Conservation (phyloP, 2,329 filamentous ascomycete genomes). For the Beauveria varroae region DNA sequence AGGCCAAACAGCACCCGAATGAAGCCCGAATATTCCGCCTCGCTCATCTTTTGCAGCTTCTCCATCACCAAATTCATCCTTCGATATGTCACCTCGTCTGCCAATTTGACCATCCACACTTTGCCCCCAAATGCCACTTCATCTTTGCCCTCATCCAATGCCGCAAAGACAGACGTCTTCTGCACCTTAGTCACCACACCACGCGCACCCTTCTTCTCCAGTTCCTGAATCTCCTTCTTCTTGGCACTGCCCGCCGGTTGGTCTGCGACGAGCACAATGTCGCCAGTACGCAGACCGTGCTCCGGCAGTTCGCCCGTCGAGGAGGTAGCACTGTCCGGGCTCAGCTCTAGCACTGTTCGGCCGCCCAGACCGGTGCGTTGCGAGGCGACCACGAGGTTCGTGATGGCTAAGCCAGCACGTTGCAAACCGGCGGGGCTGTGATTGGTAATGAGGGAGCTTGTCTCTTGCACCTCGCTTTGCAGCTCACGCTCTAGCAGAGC, state of each 20-base stretch:
- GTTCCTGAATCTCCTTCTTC: slow-evolving; percentile 63
- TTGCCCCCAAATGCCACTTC: slow-evolving; percentile 36
- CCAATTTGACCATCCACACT: slow-evolving; percentile 60
- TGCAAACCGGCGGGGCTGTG: slow-evolving; percentile 63
- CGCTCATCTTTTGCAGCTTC: slow-evolving; percentile 48
- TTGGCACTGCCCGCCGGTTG: slow-evolving; percentile 65
- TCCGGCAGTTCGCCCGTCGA: slow-evolving; percentile 52
- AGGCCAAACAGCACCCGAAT: slow-evolving; percentile 56
- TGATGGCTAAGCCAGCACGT: slow-evolving; percentile 70
- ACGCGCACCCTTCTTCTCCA: slow-evolving; percentile 59
- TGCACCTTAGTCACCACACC: slow-evolving; percentile 64
- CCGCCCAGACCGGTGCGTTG: slow-evolving; percentile 86
- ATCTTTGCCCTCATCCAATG: slow-evolving; percentile 58
- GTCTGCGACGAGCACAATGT: slow-evolving; percentile 70
- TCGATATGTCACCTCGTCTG: slow-evolving; percentile 60
- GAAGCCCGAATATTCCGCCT: slow-evolving; percentile 51
- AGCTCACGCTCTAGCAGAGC: slow-evolving; percentile 64
- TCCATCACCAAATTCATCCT: slow-evolving; percentile 60
- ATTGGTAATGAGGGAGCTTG: slow-evolving; percentile 56
- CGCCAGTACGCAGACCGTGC: slow-evolving; percentile 68
- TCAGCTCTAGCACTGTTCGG: slow-evolving; percentile 79
- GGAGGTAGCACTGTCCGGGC: slow-evolving; percentile 61
- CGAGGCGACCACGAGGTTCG: slow-evolving; percentile 65
- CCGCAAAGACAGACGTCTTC: slow-evolving; percentile 53
- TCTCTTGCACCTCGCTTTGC: slow-evolving; percentile 63